Conservation (phyloP, 805 yeast genomes). For the Metschnikowia corniflorae region DNA sequence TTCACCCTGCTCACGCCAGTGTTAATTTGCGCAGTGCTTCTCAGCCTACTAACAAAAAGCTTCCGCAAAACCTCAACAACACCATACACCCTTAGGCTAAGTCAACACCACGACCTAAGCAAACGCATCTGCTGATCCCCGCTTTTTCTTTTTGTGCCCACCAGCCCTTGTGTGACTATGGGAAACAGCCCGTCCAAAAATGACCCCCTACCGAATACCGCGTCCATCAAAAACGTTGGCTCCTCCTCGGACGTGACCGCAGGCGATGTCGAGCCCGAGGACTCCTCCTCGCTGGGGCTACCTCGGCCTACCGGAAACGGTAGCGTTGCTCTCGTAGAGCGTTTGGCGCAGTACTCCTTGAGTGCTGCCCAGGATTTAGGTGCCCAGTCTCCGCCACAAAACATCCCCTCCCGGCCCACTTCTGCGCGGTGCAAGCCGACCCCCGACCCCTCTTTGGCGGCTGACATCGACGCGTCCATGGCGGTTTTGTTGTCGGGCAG, state of each 20-base stretch:
- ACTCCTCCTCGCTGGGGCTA: constrained; percentile 40
- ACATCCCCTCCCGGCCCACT: constrained; percentile 10
- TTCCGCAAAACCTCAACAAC: too few relatives aligned
- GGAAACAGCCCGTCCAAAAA: constrained; percentile 65
- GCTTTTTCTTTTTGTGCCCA: background rate
- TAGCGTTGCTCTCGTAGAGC: constrained; percentile 10
- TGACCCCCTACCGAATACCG: constrained; percentile 45
- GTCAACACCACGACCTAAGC: too few relatives aligned
- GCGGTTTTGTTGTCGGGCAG: constrained; percentile 32
- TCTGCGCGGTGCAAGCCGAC: constrained; percentile 11
- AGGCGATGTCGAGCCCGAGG: constrained; percentile 42
- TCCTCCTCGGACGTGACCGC: constrained; percentile 23
- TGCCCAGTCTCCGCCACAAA: constrained; percentile 11
- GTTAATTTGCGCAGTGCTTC: too few relatives aligned
- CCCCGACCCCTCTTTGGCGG: constrained; percentile 21
- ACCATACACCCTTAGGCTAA: too few relatives aligned
- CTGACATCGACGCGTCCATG: constrained; percentile 47
- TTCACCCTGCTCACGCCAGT: too few relatives aligned
- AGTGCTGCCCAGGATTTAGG: background rate
- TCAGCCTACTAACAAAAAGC: too few relatives aligned
- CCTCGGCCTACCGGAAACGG: constrained; percentile 30
- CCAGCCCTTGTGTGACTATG: constrained; percentile 29
- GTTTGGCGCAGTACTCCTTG: constrained; percentile 3
- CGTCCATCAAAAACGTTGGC: constrained; percentile 26
- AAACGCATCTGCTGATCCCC: too few relatives aligned